A percentile compares a stretch with the other conserved stretches of the same genome.
These are phyloP conservation scores for Luffa aegyptiaca DNA, from an alignment of 306 rosid species.

Conservation along the genomic window DNA sequence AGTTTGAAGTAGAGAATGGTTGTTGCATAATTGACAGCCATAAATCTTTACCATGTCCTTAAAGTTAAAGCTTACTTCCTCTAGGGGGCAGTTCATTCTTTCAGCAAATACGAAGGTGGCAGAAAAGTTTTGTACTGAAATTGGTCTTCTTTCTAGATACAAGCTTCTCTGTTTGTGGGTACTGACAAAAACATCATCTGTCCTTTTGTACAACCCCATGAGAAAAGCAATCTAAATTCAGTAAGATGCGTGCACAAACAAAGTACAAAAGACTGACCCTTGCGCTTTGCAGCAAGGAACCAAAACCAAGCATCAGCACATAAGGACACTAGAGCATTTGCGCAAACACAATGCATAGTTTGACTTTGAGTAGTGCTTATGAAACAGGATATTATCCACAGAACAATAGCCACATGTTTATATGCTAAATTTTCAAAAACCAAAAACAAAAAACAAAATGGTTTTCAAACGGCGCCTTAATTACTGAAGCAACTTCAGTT, in stretches of 20 bases:
- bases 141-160: background rate
- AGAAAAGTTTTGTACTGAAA: background rate
- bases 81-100: background rate
- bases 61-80: background rate
- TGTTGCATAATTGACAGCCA: background rate
- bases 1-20: background rate
- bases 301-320: slow-evolving; percentile 99
- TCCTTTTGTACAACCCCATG: background rate
- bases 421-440: too few species aligned
- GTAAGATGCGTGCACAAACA: background rate
- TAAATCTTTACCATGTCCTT: background rate
- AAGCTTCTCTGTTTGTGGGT: background rate
- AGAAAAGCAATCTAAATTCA: background rate
- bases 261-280: slow-evolving; percentile 30
- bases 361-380: background rate
- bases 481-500: slow-evolving; percentile 73
- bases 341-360: background rate
- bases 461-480: too few species aligned
- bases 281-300: slow-evolving; percentile 85
- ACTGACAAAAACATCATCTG: background rate
- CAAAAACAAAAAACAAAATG: too few species aligned
- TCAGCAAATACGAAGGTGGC: background rate
- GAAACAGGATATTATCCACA: background rate
- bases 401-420: background rate
- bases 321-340: too few species aligned